phyloP scores from a whole-genome alignment of 352 stramenopile genomes.

The Phytophthora sp. region DNA sequence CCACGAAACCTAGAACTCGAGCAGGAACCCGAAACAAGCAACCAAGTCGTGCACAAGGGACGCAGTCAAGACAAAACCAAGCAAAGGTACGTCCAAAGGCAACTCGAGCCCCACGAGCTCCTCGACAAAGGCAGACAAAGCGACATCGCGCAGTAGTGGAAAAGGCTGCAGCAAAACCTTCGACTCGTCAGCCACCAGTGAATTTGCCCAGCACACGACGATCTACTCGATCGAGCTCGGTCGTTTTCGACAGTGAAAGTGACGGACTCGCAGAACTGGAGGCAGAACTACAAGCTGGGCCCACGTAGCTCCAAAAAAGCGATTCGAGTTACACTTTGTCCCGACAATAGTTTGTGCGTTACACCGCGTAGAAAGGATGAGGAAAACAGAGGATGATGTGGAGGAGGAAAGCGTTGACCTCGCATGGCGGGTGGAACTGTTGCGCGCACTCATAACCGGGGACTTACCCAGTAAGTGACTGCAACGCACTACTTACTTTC shows the following conservation, averaged over 20 bases:
- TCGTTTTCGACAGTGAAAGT: constrained; percentile 50
- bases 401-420: constrained; percentile 29
- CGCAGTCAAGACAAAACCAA: constrained; percentile 9
- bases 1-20: constrained; percentile 9
- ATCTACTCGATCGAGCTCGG: constrained; percentile 33
- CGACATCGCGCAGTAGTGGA: not conserved
- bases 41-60: constrained; percentile 4
- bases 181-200: not conserved
- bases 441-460: constrained; percentile 39
- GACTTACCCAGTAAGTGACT: constrained; percentile 32
- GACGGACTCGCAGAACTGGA: constrained; percentile 61
- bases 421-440: constrained; percentile 39
- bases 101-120: constrained; percentile 7
- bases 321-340: too few relatives aligned
- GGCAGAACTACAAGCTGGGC: constrained; percentile 30
- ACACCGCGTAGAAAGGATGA: constrained; percentile 3
- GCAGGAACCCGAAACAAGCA: constrained; percentile 7
- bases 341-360: constrained; percentile 22
- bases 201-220: constrained; percentile 23
- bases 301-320: constrained; percentile 7
- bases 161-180: constrained; percentile 1
- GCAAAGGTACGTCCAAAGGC: constrained; percentile 3
- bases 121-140: constrained; percentile 6
- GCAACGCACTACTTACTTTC: not conserved
- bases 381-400: constrained; percentile 16